Evolutionary conservation across 139 green algal species (phyloP), one percentile per base, ranked within the genome.

Genomic region (Trebouxia sp.): DNA sequence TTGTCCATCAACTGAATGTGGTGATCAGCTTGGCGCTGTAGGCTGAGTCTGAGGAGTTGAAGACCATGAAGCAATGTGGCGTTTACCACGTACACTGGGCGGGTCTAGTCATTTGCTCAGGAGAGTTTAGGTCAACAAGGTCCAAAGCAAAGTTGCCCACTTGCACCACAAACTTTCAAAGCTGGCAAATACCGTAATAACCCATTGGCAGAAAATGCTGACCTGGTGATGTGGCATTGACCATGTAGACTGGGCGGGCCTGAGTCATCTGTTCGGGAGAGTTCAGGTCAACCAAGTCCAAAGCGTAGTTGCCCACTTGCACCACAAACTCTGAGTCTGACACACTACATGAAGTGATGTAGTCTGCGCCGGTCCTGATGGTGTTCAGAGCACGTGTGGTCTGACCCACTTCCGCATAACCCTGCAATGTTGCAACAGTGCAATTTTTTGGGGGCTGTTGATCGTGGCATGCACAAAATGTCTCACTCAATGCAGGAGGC

Each of bases 11-110:
- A n/a, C n/a, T n/a, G n/a, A n/a, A n/a, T n/a, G 79, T 83, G 20
- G 65, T 32, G 24, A 92, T 55, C 53, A 93, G 81, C 26, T 55
- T 35, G 15, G 75, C 28, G 9, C 81, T 69, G 69, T 91, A 95
- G 7, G 50, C 75, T n/a, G n/a, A n/a, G n/a, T n/a, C n/a, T n/a
- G n/a, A n/a, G n/a, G n/a, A n/a, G n/a, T n/a, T n/a, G n/a, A n/a
- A n/a, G n/a, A n/a, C n/a, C n/a, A n/a, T n/a, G n/a, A n/a, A n/a
- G n/a, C n/a, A n/a, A n/a, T n/a, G 14, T 53, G 8, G 43, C 32
- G 50, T 77, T 55, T 11, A 83, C 0, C 12, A 78, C 5, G 30
- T n/a, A 67, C 17, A 77, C 65, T 6, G 78, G 78, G 62, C 78
- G 78, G 6, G 5, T 41, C 65, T 43, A 41, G 38, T 35, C 78